Evolutionary conservation across 2,329 filamentous ascomycete species (phyloP).

Genomic region (Colletotrichum tropicicola): DNA sequence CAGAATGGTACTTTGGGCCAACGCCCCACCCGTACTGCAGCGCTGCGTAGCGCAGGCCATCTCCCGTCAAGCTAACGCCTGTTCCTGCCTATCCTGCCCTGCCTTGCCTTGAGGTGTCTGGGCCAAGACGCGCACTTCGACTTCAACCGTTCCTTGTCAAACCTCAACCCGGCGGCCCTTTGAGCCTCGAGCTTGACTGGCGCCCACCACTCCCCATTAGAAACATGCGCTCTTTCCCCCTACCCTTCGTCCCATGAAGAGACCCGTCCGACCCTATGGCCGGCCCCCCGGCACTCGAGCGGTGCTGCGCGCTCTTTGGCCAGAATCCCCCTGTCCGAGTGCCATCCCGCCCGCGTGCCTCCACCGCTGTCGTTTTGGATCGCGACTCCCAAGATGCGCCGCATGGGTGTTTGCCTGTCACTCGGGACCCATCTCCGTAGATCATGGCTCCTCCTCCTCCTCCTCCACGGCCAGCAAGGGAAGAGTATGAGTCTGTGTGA

Average conservation of each 20-base stretch:
- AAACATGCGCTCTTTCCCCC: constrained; percentile 22
- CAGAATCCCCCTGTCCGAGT: constrained; percentile 25
- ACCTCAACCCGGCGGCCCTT: constrained; percentile 14
- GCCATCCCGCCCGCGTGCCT: constrained; percentile 21
- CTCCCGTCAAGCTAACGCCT: constrained; percentile 19
- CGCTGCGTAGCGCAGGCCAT: constrained; percentile 18
- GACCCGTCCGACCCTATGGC: constrained; percentile 21
- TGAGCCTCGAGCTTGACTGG: constrained; percentile 24
- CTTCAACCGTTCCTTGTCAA: constrained; percentile 20
- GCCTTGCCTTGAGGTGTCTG: not conserved
- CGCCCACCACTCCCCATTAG: constrained; percentile 10
- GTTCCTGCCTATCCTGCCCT: not conserved
- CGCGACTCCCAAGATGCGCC: constrained; percentile 19
- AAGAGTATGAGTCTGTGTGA: constrained; percentile 10
- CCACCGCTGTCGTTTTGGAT: constrained; percentile 28
- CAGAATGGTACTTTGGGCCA: not conserved
- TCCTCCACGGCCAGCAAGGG: not conserved
- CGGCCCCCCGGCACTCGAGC: constrained; percentile 21
- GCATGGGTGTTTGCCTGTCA: constrained; percentile 28
- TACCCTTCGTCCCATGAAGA: constrained; percentile 22
- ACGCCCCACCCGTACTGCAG: not conserved
- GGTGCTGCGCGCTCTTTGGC: constrained; percentile 21
- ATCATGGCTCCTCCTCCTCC: constrained; percentile 10
- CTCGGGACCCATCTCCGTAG: constrained; percentile 21
- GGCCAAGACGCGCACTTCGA: constrained; percentile 20